Base-by-base conservation (phyloP, 495 filamentous ascomycete species). In the Aspergillus baeticus region DNA sequence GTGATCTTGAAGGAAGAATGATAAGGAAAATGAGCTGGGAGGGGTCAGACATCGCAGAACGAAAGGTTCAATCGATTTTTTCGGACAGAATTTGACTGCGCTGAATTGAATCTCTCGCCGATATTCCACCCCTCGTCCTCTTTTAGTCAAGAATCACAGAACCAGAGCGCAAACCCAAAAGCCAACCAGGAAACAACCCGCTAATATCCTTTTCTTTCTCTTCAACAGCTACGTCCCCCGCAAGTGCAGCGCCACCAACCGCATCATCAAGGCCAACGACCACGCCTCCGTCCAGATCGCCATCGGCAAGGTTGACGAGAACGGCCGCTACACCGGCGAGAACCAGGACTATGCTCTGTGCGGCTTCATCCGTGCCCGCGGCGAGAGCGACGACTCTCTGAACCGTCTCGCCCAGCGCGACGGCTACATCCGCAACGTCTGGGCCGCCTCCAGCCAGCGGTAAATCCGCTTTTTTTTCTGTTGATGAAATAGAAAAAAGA, bases 201-300 rank as follows among this genome's bases (percentile, higher is more conserved):
- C 56, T 70, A 68, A 71, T 68, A 57, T 57, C 10, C 26, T 10
- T 44, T 33, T 44, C 48, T 51, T 57, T 23, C 21, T 4, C 31
- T 29, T 33, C 6, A 47, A 62, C 72, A 96, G 91, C 76, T 98
- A 97, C 84, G 91, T 97, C 82, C 93, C 95, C 76, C 91, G 94
- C 84, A 99, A 93, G 85, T 93, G 90, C 88, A 88, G 84, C 75
- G 90, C 90, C 69, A 93, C 90, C 76, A 89, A 89, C 87, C 86
- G 90, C 78, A 96, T 98, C 85, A 96, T 98, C 86, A 96, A 96
- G 83, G 90, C 94, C 81, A 96, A 97, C 80, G 94, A 95, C 80
- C 90, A 95, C 82, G 90, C 89, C 65, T 92, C 88, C 52, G 92
- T 92, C 65, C 89, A 96, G 81, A 88, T 96, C 44, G 78, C 86